Base-by-base conservation (phyloP, 192 early-diverging fungal species). In the Coemansia sp. region DNA sequence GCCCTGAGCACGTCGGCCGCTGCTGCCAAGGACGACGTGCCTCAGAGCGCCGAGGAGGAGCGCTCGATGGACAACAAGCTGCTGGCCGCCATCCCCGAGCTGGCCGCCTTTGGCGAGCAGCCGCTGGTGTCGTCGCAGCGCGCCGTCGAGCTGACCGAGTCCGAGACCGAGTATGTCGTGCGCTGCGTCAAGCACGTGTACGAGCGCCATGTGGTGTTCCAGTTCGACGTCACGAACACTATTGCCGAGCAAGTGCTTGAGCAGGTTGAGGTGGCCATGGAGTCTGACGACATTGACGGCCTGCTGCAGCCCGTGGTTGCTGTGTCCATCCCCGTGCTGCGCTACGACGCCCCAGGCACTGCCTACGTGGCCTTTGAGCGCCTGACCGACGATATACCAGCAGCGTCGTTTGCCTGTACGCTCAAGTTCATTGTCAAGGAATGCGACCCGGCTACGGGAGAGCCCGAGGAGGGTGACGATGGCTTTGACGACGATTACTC, bases 401-500 rank as follows among this genome's bases (percentile, higher is more conserved):
- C 70, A 2, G 66, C 63, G 50, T 83, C 91, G 33, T 99, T 98
- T 79, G 85, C 90, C 3, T 94, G 92, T 83, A 92, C 91, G 7
- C 84, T 99, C 46, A 91, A 91, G 62, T 98, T 96, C 72, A 75
- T 94, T 23, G 88, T 96, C 43, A 97, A 95, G 81, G 98, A 99
- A 70, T 97, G 93, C 78, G 98, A 99, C 72, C 95, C 96, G 16
- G 83, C 86, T 1, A 97, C 95, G 8, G 94, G 94, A 39, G 94
- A 95, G 74, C 89, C 94, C 6, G 73, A 76, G 44, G 94, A 95
- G 67, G 81, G 80, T 32, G 93, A 92, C 66, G 91, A 96, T 52
- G 97, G 97, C 23, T 97, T 93, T 61, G 94, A 96, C 57, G 97
- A 96, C 72, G 97, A 98, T 74, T 98, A 97, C 74, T 77, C 85